These are phyloP conservation scores for Setaria viridis DNA, from an alignment of 202 grass and related monocot species.

Conservation along the genomic window DNA sequence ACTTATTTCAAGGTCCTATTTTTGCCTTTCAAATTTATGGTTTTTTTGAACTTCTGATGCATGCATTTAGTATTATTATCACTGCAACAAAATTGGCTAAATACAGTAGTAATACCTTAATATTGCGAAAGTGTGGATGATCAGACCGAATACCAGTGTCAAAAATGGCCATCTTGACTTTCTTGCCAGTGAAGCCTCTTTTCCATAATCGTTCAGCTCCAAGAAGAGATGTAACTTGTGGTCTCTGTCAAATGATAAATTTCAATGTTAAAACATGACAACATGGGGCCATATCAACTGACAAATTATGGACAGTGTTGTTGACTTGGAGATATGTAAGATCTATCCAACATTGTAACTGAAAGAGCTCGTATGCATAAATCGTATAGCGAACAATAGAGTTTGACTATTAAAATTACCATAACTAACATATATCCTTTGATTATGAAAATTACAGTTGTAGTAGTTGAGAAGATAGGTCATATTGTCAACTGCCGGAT, in stretches of 20 bases:
- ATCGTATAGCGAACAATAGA: neutral
- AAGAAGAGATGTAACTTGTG: slow-evolving; percentile 93
- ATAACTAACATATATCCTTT: neutral
- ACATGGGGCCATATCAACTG: neutral
- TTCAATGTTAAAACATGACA: slow-evolving; percentile 46
- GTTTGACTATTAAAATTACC: neutral
- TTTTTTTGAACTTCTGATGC: slow-evolving; percentile 14
- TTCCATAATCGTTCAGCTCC: slow-evolving; percentile 85
- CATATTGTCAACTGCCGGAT: neutral
- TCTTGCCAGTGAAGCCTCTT: slow-evolving; percentile 82
- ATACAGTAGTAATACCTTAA: slow-evolving; percentile 74
- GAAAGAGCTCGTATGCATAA: slow-evolving; percentile 6
- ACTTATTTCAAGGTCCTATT: slow-evolving; percentile 1
- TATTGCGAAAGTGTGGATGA: slow-evolving; percentile 96
- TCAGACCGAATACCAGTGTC: slow-evolving; percentile 95
- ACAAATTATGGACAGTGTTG: slow-evolving; percentile 28
- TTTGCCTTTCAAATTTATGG: neutral
- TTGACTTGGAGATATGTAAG: neutral
- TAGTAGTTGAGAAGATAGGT: neutral
- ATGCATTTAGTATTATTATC: slow-evolving; percentile 6
- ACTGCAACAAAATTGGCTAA: slow-evolving; percentile 15
- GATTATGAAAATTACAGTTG: neutral
- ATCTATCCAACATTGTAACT: neutral
- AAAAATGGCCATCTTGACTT: slow-evolving; percentile 99
- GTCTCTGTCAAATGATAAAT: slow-evolving; percentile 61